Evolutionary conservation across 352 stramenopile genomes (phyloP).

Genomic region (Phytophthora colocasiae): DNA sequence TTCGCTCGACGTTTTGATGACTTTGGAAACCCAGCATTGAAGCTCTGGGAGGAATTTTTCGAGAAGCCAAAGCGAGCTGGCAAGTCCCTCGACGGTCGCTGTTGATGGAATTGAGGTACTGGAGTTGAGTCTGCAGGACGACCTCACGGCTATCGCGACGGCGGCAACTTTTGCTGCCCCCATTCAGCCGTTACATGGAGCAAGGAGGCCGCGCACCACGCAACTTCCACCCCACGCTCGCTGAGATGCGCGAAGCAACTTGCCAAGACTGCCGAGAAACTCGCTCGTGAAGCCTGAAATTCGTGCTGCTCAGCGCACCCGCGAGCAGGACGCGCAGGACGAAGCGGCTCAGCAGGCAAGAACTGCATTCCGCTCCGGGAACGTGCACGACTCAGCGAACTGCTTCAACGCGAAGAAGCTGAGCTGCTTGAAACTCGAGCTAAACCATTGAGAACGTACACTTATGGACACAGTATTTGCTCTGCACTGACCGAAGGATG

Average conservation of each 20-base stretch:
- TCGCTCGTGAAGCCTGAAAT: conserved; percentile 57
- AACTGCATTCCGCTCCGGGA: conserved; percentile 66
- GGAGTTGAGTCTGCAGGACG: conserved; percentile 58
- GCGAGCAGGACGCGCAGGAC: conserved; percentile 65
- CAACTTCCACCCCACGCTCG: conserved; percentile 86
- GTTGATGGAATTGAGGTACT: conserved; percentile 67
- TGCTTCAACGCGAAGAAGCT: conserved; percentile 80
- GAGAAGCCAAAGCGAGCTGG: conserved; percentile 41
- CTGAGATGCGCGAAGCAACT: conserved; percentile 63
- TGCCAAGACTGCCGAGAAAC: conserved; percentile 51
- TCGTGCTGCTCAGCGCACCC: conserved; percentile 37
- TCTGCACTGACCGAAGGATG: conserved; percentile 85
- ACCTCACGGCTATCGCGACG: conserved; percentile 54
- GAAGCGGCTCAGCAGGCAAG: conserved; percentile 49
- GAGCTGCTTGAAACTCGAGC: conserved; percentile 82
- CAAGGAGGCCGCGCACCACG: conserved; percentile 63
- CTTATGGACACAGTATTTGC: conserved; percentile 88
- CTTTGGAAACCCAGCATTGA: conserved; percentile 62
- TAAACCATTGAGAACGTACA: conserved; percentile 82
- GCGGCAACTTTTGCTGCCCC: conserved; percentile 49
- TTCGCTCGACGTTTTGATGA: conserved; percentile 61
- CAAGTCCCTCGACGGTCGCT: conserved; percentile 7
- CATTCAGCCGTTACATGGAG: conserved; percentile 80
- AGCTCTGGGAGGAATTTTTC: conserved; percentile 65
- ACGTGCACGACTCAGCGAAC: conserved; percentile 64